Evolutionary conservation across 208 protist genomes (phyloP), one percentile per base, ranked within the genome.

Genomic region (Vickermania ingenoplastis): DNA sequence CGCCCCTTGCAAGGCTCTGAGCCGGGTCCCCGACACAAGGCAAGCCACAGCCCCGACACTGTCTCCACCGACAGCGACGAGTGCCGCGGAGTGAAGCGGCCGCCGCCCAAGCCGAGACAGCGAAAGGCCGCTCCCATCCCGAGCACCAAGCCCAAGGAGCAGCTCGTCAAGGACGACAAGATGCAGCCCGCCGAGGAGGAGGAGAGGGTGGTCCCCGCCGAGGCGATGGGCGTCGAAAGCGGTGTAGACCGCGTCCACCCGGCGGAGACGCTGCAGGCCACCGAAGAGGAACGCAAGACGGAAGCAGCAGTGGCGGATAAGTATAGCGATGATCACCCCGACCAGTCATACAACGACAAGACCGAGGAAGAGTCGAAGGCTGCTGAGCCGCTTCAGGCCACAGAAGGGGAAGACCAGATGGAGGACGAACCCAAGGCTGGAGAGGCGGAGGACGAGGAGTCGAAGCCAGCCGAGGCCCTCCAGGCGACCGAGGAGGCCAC

Each of bases 331-430:
- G 54, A 29, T 58, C 41, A 51, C 24, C 53, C 31, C 31, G 66
- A 77, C 11, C 23, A 50, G 21, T 27, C 62, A 21, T 29, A 73
- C 41, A 55, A 52, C 2, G 28, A 59, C 55, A 65, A 57, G 49
- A 45, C n/a, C 24, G 41, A 55, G 26, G 31, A 36, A 25, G 31
- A 60, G 31, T 28, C 14, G 30, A 3, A 13, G 23, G 26, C 11
- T 14, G 13, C 23, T 25, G 21, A 55, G 51, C 11, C 11, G 51
- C 7, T 13, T 7, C 14, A 27, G 21, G 51, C 11, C 14, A 11
- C 7, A 21, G 21, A n/a, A n/a, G 23, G 23, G 51, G 21, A 55
- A 21, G 51, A 55, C 14, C 14, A 55, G 41, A 21, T 64, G 21
- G 41, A 57, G 36, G 36, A 48, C 7, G 36, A 48, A 48, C 11